A percentile compares a stretch with the other conserved stretches of the same genome.
Evolutionary conservation across 2,329 filamentous ascomycete species (phyloP).

Genomic region (Talaromyces islandicus): DNA sequence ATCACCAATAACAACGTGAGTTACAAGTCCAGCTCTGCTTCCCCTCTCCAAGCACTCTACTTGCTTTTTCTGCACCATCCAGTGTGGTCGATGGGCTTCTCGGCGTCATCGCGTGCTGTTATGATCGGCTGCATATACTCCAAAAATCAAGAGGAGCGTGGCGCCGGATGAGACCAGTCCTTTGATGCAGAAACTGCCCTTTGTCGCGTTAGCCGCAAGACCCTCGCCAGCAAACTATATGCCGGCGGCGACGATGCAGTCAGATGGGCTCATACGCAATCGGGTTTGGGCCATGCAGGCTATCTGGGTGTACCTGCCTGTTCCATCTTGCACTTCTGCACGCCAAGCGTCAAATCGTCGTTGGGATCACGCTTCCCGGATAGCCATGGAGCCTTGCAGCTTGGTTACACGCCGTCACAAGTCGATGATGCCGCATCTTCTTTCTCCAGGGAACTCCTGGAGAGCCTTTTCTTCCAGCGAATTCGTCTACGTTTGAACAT

Average conservation of each 20-base stretch:
- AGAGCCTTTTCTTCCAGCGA: not conserved
- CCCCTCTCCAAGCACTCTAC: not conserved
- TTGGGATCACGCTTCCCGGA: slow-evolving; percentile 1
- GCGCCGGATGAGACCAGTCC: slow-evolving; percentile 3
- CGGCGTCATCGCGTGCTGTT: slow-evolving; percentile 1
- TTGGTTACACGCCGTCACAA: not conserved
- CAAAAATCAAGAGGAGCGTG: not conserved
- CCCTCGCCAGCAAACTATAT: not conserved
- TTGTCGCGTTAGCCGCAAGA: slow-evolving; percentile 10
- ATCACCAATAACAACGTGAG: slow-evolving; percentile 9
- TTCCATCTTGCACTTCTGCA: slow-evolving; percentile 8
- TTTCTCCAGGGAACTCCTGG: not conserved
- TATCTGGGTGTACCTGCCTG: slow-evolving; percentile 11
- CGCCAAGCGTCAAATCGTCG: slow-evolving; percentile 7
- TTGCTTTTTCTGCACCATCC: slow-evolving; percentile 8
- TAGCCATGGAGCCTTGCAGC: not conserved
- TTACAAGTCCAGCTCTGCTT: not conserved
- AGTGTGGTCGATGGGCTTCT: not conserved
- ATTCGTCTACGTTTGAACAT: not conserved
- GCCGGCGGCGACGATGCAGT: not conserved
- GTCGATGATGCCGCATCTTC: not conserved
- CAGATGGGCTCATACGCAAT: not conserved
- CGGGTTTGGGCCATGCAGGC: not conserved
- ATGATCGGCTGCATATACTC: slow-evolving; percentile 1
- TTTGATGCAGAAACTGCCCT: not conserved